A percentile compares a stretch with the other conserved stretches of the same genome.
Evolutionary conservation across 192 early-diverging fungal species (phyloP).

Genomic region (Backusella liffmaniae): DNA sequence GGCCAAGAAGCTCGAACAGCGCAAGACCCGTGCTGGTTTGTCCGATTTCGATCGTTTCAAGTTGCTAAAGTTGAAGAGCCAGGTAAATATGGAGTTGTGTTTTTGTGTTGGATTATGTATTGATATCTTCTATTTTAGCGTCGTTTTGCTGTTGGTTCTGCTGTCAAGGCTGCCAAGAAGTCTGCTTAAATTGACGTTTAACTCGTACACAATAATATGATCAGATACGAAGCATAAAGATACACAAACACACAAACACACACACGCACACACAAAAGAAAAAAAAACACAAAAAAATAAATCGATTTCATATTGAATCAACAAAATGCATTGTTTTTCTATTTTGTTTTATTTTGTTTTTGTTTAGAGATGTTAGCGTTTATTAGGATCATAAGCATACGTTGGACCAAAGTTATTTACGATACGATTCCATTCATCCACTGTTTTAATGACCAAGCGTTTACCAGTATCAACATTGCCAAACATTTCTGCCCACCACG

Average conservation of each 20-base stretch:
- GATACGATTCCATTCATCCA: slow-evolving; percentile 31
- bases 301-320: not conserved
- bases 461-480: slow-evolving; percentile 24
- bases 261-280: not conserved
- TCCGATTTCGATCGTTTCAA: slow-evolving; percentile 99
- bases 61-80: slow-evolving; percentile 90
- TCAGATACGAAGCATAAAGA: no score
- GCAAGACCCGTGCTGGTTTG: slow-evolving; percentile 74
- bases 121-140: slow-evolving; percentile 18
- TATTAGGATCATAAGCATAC: not conserved
- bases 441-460: slow-evolving; percentile 21
- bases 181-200: not conserved
- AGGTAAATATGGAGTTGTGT: slow-evolving; percentile 43
- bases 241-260: not conserved
- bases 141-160: slow-evolving; percentile 30
- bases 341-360: not conserved
- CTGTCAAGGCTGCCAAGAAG: slow-evolving; percentile 32
- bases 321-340: not conserved
- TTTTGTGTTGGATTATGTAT: not conserved
- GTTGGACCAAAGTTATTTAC: slow-evolving; percentile 3
- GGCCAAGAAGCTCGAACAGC: slow-evolving; percentile 94
- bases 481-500: slow-evolving; percentile 51
- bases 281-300: not conserved
- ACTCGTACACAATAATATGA: not conserved
- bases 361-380: not conserved